Percentiles rank a stretch among this genome's conserved stretches.
phyloP scores from a whole-genome alignment of 2,329 filamentous ascomycete species.

The Fusarium sororula region DNA sequence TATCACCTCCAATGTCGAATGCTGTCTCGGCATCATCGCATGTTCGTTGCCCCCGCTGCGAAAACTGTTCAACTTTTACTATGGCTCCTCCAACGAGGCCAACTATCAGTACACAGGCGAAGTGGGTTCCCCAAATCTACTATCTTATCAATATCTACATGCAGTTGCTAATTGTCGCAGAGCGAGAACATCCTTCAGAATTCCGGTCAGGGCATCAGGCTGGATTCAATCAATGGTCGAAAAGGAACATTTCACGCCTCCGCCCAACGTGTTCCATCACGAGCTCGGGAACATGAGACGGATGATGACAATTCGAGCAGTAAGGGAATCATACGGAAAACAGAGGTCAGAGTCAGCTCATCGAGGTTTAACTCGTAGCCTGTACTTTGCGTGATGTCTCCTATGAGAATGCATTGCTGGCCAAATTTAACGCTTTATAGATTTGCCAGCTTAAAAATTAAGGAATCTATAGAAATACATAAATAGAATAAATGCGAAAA shows the following conservation, averaged over 20 bases:
- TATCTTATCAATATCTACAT: too few species aligned
- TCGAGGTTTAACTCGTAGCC: not conserved
- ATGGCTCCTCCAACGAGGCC: not conserved
- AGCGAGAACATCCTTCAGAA: not conserved
- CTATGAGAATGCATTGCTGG: fast-evolving
- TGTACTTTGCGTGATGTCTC: not conserved
- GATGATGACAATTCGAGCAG: slow-evolving; percentile 12
- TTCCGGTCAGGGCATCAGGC: not conserved
- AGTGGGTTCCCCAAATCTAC: not conserved
- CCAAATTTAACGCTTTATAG: fast-evolving
- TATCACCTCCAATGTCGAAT: slow-evolving; percentile 13
- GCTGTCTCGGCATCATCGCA: slow-evolving; percentile 12
- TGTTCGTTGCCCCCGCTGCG: not conserved
- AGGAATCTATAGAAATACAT: fast-evolving
- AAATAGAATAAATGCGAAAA: not conserved
- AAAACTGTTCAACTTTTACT: slow-evolving; percentile 8
- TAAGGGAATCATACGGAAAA: slow-evolving; percentile 6
- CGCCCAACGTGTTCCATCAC: not conserved
- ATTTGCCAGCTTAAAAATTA: fast-evolving
- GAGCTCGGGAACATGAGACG: not conserved
- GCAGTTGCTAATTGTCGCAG: not conserved
- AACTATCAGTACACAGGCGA: not conserved
- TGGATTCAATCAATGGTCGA: not conserved
- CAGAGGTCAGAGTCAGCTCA: not conserved
- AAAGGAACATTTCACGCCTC: not conserved